Evolutionary conservation across 768 basidiomycete species (phyloP), one percentile per base, ranked within the genome.

Genomic region (Termitomyces eurrhizus): DNA sequence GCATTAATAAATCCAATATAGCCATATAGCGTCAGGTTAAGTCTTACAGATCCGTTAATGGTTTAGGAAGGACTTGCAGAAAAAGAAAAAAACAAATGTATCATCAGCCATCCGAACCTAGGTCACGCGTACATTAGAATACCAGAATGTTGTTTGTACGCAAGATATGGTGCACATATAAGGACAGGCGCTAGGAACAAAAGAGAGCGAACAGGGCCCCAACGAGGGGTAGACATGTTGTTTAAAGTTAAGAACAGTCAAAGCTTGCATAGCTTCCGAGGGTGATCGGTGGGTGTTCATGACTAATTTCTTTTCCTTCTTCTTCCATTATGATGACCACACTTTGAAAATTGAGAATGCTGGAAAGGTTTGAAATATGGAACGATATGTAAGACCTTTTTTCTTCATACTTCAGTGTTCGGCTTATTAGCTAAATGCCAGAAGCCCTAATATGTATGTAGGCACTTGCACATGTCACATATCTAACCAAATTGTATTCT

Each of bases 161-260:
- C 78, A 48, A 79, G 68, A 63, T 77, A 76, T 0, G 83, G 82
- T 4, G 78, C 75, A 11, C 72, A 73, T 50, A 89, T 65, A 32
- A 89, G 73, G 8, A 88, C 71, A 3, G 87, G 86, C 0, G 79
- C 69, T 14, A 90, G 72, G 0, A 71, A 76, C 39, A 88, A 66
- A 59, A 87, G 65, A 24, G 88, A 88, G 64, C 80, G 80, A 62
- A 82, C 67, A 35, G 84, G 82, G 21, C 88, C 86, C 87, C 86
- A 88, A 62, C 70, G 73, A 56, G 65, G 42, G 57, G 57, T 45
- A 24, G 61, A 45, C 66, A 67, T 67, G 58, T 55, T 67, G 60
- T 62, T 60, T 37, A 29, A n/a, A 24, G 41, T n/a, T 51, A 54
- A 62, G 51, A 49, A 52, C 26, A 24, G 54, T 52, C 50, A 53